Base-by-base conservation (phyloP, 176 grass and related monocot genomes). In the Phoenix dactylifera region DNA sequence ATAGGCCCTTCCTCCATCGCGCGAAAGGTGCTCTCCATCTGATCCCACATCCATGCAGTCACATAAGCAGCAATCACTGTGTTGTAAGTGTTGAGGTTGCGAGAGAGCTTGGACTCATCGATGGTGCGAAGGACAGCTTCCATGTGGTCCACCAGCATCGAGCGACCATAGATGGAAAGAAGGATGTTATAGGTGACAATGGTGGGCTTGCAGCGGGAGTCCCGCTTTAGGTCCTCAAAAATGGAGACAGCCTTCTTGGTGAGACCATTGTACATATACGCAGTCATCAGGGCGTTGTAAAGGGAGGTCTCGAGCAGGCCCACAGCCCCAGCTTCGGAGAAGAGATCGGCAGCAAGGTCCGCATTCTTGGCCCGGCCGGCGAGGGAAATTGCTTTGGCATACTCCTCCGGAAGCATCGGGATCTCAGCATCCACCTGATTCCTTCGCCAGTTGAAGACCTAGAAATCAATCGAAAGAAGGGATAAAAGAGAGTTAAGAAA, bases 201-300 rank as follows among this genome's bases (percentile, higher is more conserved):
- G 69, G 68, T 91, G 55, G 84, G 82, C 5, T 77, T 74, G 58
- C 77, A 88, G 15, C 76, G 66, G 7, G 62, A 44, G 52, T 97
- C 81, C 6, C 58, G 39, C 63, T 76, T 68, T 39, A 98, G 67
- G 2, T 48, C 14, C 16, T 76, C 68, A 68, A 86, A 98, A 62
- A 74, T 32, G 2, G 73, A 56, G 22, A 83, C 3, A 66, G 83
- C 84, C 24, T 57, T 56, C 20, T 80, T 79, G 4, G 59, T 71
- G 24, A 89, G 76, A 19, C 87, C 93, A 68, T 50, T 59, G 59
- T 83, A 83, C 93, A 89, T 91, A 81, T 88, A 92, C 2, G 81
- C 69, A 4, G 87, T 53, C 84, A 98, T 92, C 55, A 98, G 93
- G 17, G 84, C 84, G 58, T 92, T 98, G 67, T 92, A 98, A 52